A percentile compares a stretch with the other conserved stretches of the same genome.
phyloP scores from a whole-genome alignment of 2,329 filamentous ascomycete genomes.

The Plenodomus lindquistii region DNA sequence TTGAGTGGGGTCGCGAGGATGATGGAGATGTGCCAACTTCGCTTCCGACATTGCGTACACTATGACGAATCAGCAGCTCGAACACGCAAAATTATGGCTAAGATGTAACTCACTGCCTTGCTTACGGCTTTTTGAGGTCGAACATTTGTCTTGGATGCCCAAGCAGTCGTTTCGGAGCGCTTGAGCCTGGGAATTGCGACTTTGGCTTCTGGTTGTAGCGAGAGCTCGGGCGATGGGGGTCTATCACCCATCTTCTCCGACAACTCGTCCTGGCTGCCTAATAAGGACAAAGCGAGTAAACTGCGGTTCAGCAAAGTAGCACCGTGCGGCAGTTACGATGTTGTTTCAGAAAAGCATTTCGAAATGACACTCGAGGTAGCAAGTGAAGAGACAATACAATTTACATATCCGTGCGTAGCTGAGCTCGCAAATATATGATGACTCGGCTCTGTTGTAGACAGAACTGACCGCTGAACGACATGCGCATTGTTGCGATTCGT shows the following conservation, averaged over 20 bases:
- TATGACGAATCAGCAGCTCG: slow-evolving; percentile 3
- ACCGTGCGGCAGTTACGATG: not conserved
- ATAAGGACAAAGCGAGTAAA: not conserved
- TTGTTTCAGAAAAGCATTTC: not conserved
- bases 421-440: not conserved
- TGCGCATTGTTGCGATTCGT: not conserved
- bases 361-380: not conserved
- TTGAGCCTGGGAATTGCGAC: slow-evolving; percentile 10
- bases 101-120: slow-evolving; percentile 15
- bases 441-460: not conserved
- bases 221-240: not conserved
- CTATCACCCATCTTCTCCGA: not conserved
- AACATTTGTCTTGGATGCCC: slow-evolving; percentile 2
- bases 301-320: not conserved
- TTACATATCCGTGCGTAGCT: not conserved
- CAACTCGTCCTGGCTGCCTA: not conserved
- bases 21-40: slow-evolving; percentile 13
- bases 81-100: not conserved
- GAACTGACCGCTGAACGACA: not conserved
- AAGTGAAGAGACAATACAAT: not conserved
- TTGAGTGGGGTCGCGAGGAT: not conserved
- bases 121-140: slow-evolving; percentile 11
- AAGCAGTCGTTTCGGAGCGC: not conserved
- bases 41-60: slow-evolving; percentile 23
- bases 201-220: not conserved